Conservation (phyloP, 2,329 filamentous ascomycete species). For the Monilinia fructicola region DNA sequence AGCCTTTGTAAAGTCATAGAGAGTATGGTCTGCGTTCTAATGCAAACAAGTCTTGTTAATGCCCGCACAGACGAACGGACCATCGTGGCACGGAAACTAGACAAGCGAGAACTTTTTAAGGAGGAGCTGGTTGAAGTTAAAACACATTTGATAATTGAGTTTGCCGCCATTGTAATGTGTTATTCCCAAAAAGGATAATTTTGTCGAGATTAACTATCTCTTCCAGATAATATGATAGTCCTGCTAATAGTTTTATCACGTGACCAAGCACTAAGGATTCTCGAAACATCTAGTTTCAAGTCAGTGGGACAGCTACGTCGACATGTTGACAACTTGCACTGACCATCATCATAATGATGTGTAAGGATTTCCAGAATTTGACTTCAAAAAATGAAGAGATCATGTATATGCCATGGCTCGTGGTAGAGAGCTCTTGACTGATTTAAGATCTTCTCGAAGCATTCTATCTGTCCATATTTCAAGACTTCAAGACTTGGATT, state of each 20-base stretch:
- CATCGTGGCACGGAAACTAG: conserved; percentile 16
- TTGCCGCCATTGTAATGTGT: neutral
- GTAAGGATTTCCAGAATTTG: neutral
- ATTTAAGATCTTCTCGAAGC: neutral
- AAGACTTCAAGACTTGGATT: neutral
- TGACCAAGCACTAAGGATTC: neutral
- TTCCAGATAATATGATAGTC: neutral
- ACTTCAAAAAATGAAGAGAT: neutral
- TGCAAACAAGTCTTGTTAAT: neutral
- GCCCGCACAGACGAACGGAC: conserved; percentile 21
- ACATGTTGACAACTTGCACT: neutral
- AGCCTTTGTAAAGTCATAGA: neutral
- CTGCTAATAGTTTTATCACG: neutral
- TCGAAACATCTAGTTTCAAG: neutral
- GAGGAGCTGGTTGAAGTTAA: conserved; percentile 7
- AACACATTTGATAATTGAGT: neutral
- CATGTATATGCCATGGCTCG: neutral
- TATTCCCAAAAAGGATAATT: neutral
- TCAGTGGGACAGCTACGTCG: neutral
- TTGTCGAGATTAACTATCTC: no score
- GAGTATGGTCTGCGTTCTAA: conserved; percentile 7
- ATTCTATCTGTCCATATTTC: neutral
- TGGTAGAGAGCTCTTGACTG: neutral
- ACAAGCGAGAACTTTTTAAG: conserved; percentile 22
- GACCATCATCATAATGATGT: neutral